phyloP scores from a whole-genome alignment of 352 stramenopile species.

The Peronospora belbahrii region DNA sequence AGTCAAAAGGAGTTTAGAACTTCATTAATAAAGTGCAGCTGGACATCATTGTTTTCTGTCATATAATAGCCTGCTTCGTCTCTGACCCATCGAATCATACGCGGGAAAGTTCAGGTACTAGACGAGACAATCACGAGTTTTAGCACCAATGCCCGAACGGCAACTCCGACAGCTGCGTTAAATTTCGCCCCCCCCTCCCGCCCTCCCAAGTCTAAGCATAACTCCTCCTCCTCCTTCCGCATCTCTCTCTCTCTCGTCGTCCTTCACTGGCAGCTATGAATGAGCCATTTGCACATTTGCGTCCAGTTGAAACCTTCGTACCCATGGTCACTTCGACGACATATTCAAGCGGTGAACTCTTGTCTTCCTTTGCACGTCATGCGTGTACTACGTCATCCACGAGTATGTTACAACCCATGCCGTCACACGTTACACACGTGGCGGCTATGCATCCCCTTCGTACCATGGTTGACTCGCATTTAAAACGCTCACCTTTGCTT shows the following conservation, averaged over 20 bases:
- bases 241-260: not conserved
- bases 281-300: slow-evolving; percentile 30
- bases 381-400: not conserved
- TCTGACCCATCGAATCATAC: not conserved
- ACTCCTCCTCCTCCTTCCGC: too few species aligned
- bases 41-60: too few species aligned
- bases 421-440: slow-evolving; percentile 12
- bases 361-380: slow-evolving; percentile 25
- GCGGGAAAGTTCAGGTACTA: not conserved
- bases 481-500: slow-evolving; percentile 48
- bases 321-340: slow-evolving; percentile 25
- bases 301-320: slow-evolving; percentile 5
- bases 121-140: not conserved
- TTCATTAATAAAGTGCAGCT: too few species aligned
- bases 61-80: not conserved
- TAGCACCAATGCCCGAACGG: not conserved
- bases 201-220: not conserved
- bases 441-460: slow-evolving; percentile 7
- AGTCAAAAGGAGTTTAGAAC: too few species aligned
- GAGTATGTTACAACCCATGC: slow-evolving; percentile 18
- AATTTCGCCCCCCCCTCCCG: too few species aligned
- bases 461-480: slow-evolving; percentile 9
- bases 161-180: slow-evolving; percentile 7
- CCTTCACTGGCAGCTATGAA: not conserved
- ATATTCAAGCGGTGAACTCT: slow-evolving; percentile 24